These are phyloP conservation scores for Fusarium mangiferae DNA, from an alignment of 2,329 filamentous ascomycete species.

Conservation along the genomic window DNA sequence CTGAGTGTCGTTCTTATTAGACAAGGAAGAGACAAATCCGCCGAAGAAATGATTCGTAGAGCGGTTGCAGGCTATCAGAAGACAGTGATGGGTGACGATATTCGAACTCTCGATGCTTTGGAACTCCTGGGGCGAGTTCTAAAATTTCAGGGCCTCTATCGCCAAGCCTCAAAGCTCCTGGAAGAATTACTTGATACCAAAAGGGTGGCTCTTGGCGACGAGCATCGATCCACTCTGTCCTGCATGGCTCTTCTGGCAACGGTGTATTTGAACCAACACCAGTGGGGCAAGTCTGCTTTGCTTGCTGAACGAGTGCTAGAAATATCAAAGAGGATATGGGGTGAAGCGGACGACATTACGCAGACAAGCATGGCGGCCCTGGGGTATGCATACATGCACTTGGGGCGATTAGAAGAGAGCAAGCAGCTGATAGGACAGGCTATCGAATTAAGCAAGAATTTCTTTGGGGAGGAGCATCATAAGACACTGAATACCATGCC, in stretches of 20 bases:
- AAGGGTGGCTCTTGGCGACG: fast-evolving
- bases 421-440: fast-evolving
- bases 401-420: not conserved
- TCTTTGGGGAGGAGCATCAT: fast-evolving
- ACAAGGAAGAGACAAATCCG: not conserved
- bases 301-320: fast-evolving
- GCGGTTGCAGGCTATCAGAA: fast-evolving
- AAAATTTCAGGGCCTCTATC: fast-evolving
- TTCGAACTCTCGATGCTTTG: not conserved
- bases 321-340: fast-evolving
- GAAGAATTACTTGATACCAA: fast-evolving
- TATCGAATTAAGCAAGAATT: fast-evolving
- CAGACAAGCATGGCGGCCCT: fast-evolving
- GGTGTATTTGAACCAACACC: fast-evolving
- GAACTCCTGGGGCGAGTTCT: fast-evolving
- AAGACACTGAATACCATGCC: fast-evolving
- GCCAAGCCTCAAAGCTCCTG: not conserved
- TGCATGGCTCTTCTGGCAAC: fast-evolving
- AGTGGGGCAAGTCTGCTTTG: fast-evolving
- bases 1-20: fast-evolving
- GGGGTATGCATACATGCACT: fast-evolving
- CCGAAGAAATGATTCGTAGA: not conserved
- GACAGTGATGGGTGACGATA: fast-evolving
- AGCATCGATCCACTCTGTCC: fast-evolving
- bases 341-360: fast-evolving